Conservation (phyloP, 257 asterid genomes). For the Solanum etuberosum region DNA sequence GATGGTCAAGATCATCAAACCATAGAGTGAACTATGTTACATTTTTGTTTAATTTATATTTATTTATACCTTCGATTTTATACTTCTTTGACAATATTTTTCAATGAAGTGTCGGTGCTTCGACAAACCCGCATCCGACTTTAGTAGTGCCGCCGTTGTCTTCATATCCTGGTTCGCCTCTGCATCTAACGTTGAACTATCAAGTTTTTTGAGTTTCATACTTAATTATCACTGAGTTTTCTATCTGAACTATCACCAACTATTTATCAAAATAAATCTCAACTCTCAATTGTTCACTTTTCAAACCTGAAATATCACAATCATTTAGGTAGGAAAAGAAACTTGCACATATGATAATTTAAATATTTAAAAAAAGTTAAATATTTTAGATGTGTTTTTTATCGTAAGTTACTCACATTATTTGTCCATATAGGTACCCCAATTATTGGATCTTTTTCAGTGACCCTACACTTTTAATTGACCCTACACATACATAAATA, state of each 20-base stretch:
- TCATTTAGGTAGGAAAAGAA: not conserved
- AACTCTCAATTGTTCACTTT: not conserved
- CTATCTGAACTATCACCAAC: too few relatives aligned
- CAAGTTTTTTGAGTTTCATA: not conserved
- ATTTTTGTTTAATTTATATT: too few relatives aligned
- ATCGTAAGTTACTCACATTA: not conserved
- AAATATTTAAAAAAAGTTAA: too few relatives aligned
- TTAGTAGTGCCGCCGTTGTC: accelerated
- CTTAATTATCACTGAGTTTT: not conserved
- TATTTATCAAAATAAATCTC: not conserved
- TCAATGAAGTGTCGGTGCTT: not conserved
- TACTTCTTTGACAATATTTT: not conserved
- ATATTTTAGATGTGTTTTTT: too few relatives aligned
- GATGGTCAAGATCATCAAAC: not conserved
- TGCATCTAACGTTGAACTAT: too few relatives aligned
- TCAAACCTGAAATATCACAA: not conserved
- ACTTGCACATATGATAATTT: not conserved
- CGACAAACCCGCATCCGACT: accelerated
- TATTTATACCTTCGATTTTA: not conserved
- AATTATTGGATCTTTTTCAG: not conserved
- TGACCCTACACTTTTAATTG: not conserved
- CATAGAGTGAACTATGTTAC: too few relatives aligned
- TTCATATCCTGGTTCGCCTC: not conserved
- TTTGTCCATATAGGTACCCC: not conserved
- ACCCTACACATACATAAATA: not conserved